Evolutionary conservation across 2,329 filamentous ascomycete species (phyloP).

Genomic region (Colletotrichum euphorbiae): DNA sequence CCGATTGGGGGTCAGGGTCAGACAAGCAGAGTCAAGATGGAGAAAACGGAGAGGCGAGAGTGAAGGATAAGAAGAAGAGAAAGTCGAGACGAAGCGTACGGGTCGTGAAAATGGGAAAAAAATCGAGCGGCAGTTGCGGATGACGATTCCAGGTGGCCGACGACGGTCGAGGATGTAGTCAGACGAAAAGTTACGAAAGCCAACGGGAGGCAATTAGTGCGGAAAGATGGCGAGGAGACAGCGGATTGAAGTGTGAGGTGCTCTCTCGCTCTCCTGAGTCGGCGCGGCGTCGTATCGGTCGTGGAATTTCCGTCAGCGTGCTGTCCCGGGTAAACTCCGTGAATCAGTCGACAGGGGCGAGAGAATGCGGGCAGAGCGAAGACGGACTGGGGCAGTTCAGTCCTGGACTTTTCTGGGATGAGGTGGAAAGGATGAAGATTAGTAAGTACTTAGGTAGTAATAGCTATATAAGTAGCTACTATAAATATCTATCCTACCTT

Average conservation of each 20-base stretch:
- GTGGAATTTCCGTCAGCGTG: conserved; percentile 11
- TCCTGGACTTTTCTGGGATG: neutral
- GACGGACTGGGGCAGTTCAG: too few relatives aligned
- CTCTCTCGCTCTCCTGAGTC: conserved; percentile 12
- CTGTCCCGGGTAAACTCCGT: neutral
- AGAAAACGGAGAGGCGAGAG: neutral
- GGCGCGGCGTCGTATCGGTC: conserved; percentile 1
- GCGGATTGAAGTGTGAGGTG: too few relatives aligned
- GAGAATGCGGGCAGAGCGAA: too few relatives aligned
- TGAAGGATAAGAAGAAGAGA: neutral
- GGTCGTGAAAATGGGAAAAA: too few relatives aligned
- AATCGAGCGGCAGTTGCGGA: conserved; percentile 5
- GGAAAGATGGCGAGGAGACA: neutral
- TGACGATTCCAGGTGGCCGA: neutral
- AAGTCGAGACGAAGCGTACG: neutral
- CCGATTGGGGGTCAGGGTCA: conserved; percentile 11
- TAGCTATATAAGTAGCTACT: too few relatives aligned
- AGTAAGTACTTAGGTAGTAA: too few relatives aligned
- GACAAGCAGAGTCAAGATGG: conserved; percentile 14
- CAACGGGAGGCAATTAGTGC: conserved; percentile 9
- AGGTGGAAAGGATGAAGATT: too few relatives aligned
- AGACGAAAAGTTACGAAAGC: neutral
- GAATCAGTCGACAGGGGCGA: neutral
- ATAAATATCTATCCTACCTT: too few relatives aligned
- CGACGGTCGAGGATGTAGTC: neutral